A percentile compares a stretch with the other conserved stretches of the same genome.
Conservation (phyloP, 371 early-diverging fungal genomes). For the Mucor velutinosus region DNA sequence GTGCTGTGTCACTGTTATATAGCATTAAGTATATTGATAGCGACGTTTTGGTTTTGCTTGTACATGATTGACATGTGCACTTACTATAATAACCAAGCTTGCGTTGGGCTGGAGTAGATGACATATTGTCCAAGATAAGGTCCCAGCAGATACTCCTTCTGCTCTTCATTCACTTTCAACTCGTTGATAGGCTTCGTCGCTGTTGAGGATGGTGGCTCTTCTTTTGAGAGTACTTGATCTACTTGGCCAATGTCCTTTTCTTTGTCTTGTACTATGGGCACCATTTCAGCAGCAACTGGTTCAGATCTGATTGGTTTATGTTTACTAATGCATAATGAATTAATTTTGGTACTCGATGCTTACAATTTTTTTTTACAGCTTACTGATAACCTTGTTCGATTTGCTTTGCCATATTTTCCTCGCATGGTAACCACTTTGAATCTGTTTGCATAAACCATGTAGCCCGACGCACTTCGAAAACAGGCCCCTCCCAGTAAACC, state of each 20-base stretch:
- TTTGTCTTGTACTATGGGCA: background rate
- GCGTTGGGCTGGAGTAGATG: constrained; percentile 61
- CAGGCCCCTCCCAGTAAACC: constrained; percentile 85
- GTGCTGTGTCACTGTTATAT: constrained; percentile 31
- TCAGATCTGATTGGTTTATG: constrained; percentile 29
- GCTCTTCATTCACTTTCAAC: constrained; percentile 44
- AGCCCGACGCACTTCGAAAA: constrained; percentile 78
- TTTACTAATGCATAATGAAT: constrained; percentile 19
- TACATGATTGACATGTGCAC: background rate
- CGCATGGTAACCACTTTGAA: constrained; percentile 76
- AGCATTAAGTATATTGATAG: background rate
- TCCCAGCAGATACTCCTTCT: constrained; percentile 73
- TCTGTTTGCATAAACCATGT: constrained; percentile 78
- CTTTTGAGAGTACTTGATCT: background rate
- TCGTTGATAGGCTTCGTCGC: background rate
- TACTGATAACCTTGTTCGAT: constrained; percentile 83
- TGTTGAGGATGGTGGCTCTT: background rate
- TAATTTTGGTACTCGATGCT: background rate
- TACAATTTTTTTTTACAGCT: background rate
- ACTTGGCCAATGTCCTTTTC: constrained; percentile 17
- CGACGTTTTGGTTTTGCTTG: background rate
- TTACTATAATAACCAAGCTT: constrained; percentile 72
- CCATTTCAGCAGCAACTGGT: background rate
- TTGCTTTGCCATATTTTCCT: constrained; percentile 77
- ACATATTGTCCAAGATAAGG: constrained; percentile 76